A percentile compares a stretch with the other conserved stretches of the same genome.
phyloP scores from a whole-genome alignment of 139 green algal genomes.

The Closterium sp. region DNA sequence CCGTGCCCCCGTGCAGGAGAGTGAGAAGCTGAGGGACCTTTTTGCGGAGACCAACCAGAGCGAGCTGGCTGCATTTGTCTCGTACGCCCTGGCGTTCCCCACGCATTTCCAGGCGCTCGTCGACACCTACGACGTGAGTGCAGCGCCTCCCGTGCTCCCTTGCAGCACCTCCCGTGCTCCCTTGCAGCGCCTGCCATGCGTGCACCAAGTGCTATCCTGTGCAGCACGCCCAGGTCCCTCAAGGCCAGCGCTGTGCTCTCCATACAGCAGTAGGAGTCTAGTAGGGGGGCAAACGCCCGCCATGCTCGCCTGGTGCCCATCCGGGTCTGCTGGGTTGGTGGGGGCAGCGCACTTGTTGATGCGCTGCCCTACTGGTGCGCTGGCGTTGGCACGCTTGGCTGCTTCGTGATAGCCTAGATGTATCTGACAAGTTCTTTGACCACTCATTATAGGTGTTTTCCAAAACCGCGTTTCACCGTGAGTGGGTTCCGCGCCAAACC shows the following conservation, averaged over 20 bases:
- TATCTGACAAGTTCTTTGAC: too few relatives aligned
- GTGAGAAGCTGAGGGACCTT: not conserved
- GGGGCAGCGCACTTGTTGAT: too few relatives aligned
- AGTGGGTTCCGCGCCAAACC: too few relatives aligned
- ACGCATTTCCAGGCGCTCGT: conserved; percentile 52
- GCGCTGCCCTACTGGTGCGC: too few relatives aligned
- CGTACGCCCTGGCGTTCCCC: conserved; percentile 57
- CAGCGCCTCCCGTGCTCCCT: not conserved
- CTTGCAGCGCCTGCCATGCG: not conserved
- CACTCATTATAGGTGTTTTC: too few relatives aligned
- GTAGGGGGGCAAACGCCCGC: not conserved
- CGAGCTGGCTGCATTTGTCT: conserved; percentile 53
- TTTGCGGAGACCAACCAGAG: conserved; percentile 52
- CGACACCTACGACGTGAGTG: conserved; percentile 56
- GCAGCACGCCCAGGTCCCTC: not conserved
- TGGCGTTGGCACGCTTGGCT: too few relatives aligned
- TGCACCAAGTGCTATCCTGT: not conserved
- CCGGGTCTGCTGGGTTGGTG: not conserved
- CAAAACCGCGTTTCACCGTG: too few relatives aligned
- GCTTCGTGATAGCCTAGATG: too few relatives aligned
- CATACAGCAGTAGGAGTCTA: not conserved
- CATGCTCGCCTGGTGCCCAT: not conserved
- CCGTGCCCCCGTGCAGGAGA: not conserved
- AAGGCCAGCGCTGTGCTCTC: not conserved
- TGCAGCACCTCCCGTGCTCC: not conserved